Conservation (phyloP, 1,284 basidiomycete species). For the Fomitopsis schrenkii region DNA sequence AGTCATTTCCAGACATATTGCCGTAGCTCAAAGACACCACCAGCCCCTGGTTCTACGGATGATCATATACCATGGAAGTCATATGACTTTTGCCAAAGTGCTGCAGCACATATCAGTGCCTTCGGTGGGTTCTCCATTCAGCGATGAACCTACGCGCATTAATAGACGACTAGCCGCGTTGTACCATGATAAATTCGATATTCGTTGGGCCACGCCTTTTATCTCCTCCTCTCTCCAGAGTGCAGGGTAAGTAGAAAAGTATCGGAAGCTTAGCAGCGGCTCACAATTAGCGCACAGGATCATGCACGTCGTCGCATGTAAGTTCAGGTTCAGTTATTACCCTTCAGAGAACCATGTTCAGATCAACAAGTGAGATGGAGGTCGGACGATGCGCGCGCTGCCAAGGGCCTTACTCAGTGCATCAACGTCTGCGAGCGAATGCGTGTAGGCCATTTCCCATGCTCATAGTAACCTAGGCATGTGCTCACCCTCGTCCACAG, state of each 20-base stretch:
- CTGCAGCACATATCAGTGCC: slow-evolving; percentile 70
- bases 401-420: slow-evolving; percentile 61
- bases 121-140: slow-evolving; percentile 44
- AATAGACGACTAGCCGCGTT: slow-evolving; percentile 40
- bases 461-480: neutral
- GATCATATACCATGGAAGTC: slow-evolving; percentile 44
- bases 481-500: slow-evolving; percentile 32
- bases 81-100: slow-evolving; percentile 74
- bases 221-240: slow-evolving; percentile 70
- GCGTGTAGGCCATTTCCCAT: slow-evolving; percentile 41
- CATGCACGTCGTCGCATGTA: slow-evolving; percentile 75
- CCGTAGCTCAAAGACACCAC: slow-evolving; percentile 36
- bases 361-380: slow-evolving; percentile 52
- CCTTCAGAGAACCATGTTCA: neutral
- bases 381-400: slow-evolving; percentile 66
- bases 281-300: slow-evolving; percentile 42
- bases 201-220: slow-evolving; percentile 66
- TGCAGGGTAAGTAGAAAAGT: slow-evolving; percentile 53
- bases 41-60: neutral
- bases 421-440: slow-evolving; percentile 67
- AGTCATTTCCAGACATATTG: too few relatives aligned
- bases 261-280: neutral
- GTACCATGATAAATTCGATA: slow-evolving; percentile 60
- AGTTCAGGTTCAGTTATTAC: slow-evolving; percentile 5
- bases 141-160: neutral